Base-by-base conservation (phyloP, 2,329 filamentous ascomycete genomes). In the Aschersonia sp. region DNA sequence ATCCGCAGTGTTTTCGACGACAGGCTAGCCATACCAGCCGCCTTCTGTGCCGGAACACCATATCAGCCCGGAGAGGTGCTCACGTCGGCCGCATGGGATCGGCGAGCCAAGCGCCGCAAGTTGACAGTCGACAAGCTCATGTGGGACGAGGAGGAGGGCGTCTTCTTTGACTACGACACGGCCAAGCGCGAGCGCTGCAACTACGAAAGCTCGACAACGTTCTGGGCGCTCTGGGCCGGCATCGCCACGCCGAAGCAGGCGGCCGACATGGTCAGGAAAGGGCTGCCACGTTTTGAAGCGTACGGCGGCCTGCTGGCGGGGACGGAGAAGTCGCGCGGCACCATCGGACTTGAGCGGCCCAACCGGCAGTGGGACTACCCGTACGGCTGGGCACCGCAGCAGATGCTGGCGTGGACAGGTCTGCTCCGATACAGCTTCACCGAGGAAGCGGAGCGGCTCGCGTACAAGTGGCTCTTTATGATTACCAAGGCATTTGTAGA, bases 341-440 rank as follows among this genome's bases (percentile, higher is more conserved):
- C 73, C 33, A 71, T 95, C 51, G 81, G 85, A 10, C 66, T 96
- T 40, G 79, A 89, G 56, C 78, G 90, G 44, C 92, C 92, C 6
- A 97, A 96, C 64, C 81, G 92, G 56, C 92, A 98, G 63, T 98
- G 92, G 92, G 92, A 98, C 63, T 97, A 88, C 62, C 92, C 92
- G 0, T 97, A 92, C 61, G 92, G 92, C 50, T 98, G 92, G 92
- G 92, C 92, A 48, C 92, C 92, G 33, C 92, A 98, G 71, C 92
- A 98, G 70, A 97, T 98, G 69, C 78, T 98, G 42, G 90, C 92
- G 1, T 98, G 92, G 92, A 89, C 87, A 1, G 92, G 89, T 3
- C 71, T 98, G 50, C 77, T 88, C 58, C 83, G 89, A 14, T 98
- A 97, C 61, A 88, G 89, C 47, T 97, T 94, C 62, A 81, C 83